phyloP scores from a whole-genome alignment of 768 basidiomycete species.

The Cystobasidium tubakii region DNA sequence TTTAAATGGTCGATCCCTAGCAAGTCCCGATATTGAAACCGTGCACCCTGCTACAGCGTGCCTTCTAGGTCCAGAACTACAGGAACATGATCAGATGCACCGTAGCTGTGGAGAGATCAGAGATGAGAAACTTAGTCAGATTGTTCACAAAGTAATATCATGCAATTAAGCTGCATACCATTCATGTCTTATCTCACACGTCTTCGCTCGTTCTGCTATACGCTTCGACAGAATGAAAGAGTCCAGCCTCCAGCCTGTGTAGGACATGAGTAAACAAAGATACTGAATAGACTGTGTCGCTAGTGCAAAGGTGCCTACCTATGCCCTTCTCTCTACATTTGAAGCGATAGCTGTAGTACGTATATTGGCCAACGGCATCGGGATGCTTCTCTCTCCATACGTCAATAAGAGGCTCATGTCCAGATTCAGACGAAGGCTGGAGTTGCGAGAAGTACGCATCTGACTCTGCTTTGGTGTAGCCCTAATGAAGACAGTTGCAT shows the following conservation, averaged over 20 bases:
- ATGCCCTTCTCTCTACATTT: constrained; percentile 71
- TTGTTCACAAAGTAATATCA: neutral
- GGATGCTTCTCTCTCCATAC: constrained; percentile 69
- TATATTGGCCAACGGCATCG: constrained; percentile 61
- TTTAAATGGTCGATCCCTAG: too few species aligned
- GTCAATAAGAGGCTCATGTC: constrained; percentile 58
- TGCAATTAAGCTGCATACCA: constrained; percentile 49
- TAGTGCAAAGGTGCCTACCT: constrained; percentile 18
- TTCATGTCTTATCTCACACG: constrained; percentile 78
- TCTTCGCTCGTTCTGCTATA: constrained; percentile 60
- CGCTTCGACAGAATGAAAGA: constrained; percentile 63
- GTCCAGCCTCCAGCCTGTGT: constrained; percentile 72
- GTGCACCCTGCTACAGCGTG: constrained; percentile 48
- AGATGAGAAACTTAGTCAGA: neutral
- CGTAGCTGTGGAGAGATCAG: constrained; percentile 53
- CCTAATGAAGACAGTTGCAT: constrained; percentile 45
- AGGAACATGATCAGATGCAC: constrained; percentile 80
- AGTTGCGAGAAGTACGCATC: constrained; percentile 67
- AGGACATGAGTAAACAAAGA: neutral
- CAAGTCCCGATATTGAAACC: too few species aligned
- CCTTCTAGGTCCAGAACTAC: constrained; percentile 68
- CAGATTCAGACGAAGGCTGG: constrained; percentile 52
- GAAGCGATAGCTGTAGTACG: constrained; percentile 74
- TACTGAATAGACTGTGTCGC: neutral
- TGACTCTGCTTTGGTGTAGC: constrained; percentile 77